Base-by-base conservation (phyloP, 768 basidiomycete species). In the Tulasnella sp. region DNA sequence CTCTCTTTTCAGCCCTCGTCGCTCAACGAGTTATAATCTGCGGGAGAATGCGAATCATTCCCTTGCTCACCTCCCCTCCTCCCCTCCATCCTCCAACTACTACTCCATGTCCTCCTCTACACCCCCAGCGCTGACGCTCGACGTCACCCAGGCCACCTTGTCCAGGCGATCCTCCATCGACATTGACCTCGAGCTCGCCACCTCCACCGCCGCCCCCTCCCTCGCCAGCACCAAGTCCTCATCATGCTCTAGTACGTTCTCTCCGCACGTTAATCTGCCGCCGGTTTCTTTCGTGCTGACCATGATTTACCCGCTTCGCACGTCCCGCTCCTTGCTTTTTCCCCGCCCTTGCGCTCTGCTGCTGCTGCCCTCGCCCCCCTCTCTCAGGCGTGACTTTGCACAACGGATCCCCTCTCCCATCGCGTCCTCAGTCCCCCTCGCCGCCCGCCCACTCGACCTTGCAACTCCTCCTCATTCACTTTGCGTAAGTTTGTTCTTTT, bases 381-480 rank as follows among this genome's bases (percentile, higher is more conserved):
- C 48, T 44, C 24, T 12, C 62, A 77, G 76, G 76, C 76, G 58
- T 77, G 62, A 58, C 76, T 34, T 56, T 77, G 21, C 48, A 77
- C 48, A 38, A 38, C 42, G 38, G 24, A 34, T n/a, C 27, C n/a
- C 73, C 39, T 31, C 52, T 24, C 31, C 39, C 44, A 14, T 68
- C 62, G 14, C 62, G 62, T 68, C 62, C 62, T 40, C 73, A 74
- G 44, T 46, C 73, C 38, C 73, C 38, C 16, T 34, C 27, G 1
- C 73, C 39, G 38, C 4, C 6, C 12, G 19, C 24, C 39, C 78
- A 48, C 42, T 79, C 78, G 40, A 72, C 78, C 42, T 38, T 58
- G 4, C 76, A 74, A 27, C 72, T 80, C 14, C 40, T 78, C 24
- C 56, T 80, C 52, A 78, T 80, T 19, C 76, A 77, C 48, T 56